Conservation (phyloP, 768 basidiomycete species). For the Tubosaeta sp. region DNA sequence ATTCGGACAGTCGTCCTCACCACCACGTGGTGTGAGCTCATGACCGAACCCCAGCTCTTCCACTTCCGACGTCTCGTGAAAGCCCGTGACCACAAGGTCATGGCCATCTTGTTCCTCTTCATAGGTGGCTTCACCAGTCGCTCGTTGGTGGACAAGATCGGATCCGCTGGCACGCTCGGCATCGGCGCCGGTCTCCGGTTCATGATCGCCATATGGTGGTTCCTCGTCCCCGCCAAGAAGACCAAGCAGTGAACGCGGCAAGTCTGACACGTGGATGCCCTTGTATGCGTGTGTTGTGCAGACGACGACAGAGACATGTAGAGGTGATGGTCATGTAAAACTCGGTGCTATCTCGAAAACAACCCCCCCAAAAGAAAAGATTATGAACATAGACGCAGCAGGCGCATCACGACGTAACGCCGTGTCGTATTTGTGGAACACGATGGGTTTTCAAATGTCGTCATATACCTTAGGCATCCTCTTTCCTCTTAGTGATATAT, state of each 20-base stretch:
- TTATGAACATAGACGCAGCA: not conserved
- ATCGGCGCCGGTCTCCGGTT: slow-evolving; percentile 60
- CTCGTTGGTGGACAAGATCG: slow-evolving; percentile 54
- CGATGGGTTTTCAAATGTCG: not conserved
- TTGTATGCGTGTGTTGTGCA: not conserved
- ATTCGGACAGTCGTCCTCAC: slow-evolving; percentile 64
- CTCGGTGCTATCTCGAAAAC: not conserved
- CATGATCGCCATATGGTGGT: slow-evolving; percentile 59
- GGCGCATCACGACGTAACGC: slow-evolving; percentile 11
- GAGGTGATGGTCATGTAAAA: not conserved
- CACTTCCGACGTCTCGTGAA: slow-evolving; percentile 44
- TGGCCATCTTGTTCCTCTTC: slow-evolving; percentile 68
- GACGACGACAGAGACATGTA: not conserved
- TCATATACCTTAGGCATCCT: slow-evolving; percentile 6
- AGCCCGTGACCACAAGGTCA: slow-evolving; percentile 66
- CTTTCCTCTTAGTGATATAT: not conserved
- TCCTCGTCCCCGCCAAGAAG: slow-evolving; percentile 47
- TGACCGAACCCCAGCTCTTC: slow-evolving; percentile 78
- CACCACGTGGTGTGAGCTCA: slow-evolving; percentile 84
- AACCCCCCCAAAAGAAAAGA: too few relatives aligned
- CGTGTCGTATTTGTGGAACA: slow-evolving; percentile 8
- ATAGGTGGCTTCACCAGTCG: slow-evolving; percentile 69
- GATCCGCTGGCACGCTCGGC: slow-evolving; percentile 62
- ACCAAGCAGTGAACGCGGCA: slow-evolving; percentile 4
- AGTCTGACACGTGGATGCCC: too few relatives aligned